Evolutionary conservation across 2,329 filamentous ascomycete genomes (phyloP), one percentile per base, ranked within the genome.

Genomic region (Fusarium proliferatum): DNA sequence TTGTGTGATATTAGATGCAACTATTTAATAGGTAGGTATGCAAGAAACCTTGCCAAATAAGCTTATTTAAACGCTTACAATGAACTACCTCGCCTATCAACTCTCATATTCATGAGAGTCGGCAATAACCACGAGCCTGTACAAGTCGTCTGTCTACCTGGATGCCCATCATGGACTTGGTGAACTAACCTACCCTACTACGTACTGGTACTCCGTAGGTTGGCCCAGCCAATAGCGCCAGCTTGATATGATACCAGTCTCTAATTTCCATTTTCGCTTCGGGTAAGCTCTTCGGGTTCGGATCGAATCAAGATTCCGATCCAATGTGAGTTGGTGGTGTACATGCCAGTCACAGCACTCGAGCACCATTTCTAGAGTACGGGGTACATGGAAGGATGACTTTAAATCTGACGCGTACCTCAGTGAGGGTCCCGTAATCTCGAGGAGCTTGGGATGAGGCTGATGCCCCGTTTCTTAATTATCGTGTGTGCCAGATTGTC

Each of bases 281-380:
- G 42, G 26, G 58, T 75, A 58, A 75, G 53, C 58, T 55, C 26
- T 26, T 76, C 61, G 73, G 71, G 49, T 52, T 76, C 67, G 73
- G 73, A 59, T 66, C 41, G 56, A 62, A 30, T 63, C 42, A 46
- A 59, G 48, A 68, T 41, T 53, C 73, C 71, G 73, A 58, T 53
- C 73, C 67, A 74, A 58, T 49, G 42, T 34, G 33, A 76, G 52
- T 56, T 46, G 56, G 45, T 60, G 34, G n/a, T 57, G n/a, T 36
- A 21, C 56, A 73, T 64, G 30, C 28, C 39, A 45, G n/a, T 33
- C n/a, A 13, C 38, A 19, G 30, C 3, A 33, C 52, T 63, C 34
- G 28, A 51, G n/a, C 21, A 42, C 55, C 45, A 41, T 36, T 53
- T 28, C n/a, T 30, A 19, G 30, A 23, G 13, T 13, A 12, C 28